A percentile compares a stretch with the other conserved stretches of the same genome.
These are phyloP conservation scores for Dianthus caryophyllus DNA, from an alignment of 148 eudicot genomes.

Conservation along the genomic window DNA sequence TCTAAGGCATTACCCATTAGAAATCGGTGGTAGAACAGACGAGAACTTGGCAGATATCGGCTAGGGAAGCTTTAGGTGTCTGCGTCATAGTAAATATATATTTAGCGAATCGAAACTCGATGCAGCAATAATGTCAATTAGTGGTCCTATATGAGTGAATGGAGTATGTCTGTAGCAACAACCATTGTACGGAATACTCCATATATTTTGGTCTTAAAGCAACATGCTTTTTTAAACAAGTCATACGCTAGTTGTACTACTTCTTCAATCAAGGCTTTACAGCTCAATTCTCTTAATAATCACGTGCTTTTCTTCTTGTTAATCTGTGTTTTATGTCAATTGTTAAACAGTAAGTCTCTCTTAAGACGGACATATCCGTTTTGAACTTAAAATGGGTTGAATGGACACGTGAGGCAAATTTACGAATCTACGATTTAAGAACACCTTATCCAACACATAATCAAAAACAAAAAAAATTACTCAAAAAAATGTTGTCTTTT, in stretches of 20 bases:
- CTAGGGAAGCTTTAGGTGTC: not conserved
- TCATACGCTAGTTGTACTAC: not conserved
- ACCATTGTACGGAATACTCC: not conserved
- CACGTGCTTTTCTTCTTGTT: conserved; percentile 12
- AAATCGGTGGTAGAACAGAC: not conserved
- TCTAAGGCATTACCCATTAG: not conserved
- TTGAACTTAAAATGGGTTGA: too few relatives aligned
- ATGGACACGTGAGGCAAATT: too few relatives aligned
- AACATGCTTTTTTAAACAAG: not conserved
- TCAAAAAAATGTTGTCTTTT: too few relatives aligned
- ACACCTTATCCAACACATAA: too few relatives aligned
- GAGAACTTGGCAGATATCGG: not conserved
- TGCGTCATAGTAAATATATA: not conserved
- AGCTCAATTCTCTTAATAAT: conserved; percentile 10
- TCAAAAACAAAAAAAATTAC: too few relatives aligned
- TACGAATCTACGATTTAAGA: too few relatives aligned
- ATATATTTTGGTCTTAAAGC: not conserved
- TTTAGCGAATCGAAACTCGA: not conserved
- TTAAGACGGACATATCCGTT: too few relatives aligned
- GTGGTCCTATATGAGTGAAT: not conserved
- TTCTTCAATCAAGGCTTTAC: conserved; percentile 8
- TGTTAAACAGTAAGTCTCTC: too few relatives aligned
- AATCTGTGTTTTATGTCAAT: conserved; percentile 2
- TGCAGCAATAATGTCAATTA: too few relatives aligned
- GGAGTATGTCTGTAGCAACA: conserved; percentile 10